A percentile compares a stretch with the other conserved stretches of the same genome.
phyloP scores from a whole-genome alignment of 768 basidiomycete species.

The Kwoniella mangroviensis region DNA sequence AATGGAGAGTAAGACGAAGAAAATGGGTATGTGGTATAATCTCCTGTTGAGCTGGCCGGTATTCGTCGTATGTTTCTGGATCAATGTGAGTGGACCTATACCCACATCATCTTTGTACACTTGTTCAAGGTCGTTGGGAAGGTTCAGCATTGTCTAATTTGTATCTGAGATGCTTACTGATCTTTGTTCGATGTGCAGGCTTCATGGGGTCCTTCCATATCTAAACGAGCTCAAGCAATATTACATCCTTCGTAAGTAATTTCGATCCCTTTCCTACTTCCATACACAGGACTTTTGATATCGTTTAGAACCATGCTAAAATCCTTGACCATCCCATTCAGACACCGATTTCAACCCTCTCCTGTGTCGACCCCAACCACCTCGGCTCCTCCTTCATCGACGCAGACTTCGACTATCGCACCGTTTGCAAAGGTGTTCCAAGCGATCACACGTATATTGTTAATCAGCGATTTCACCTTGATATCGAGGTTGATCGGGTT shows the following conservation, averaged over 20 bases:
- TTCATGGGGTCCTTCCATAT: conserved; percentile 52
- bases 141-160: not conserved
- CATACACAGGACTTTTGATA: too few relatives aligned
- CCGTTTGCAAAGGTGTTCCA: conserved; percentile 32
- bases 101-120: not conserved
- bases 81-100: conserved; percentile 44
- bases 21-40: conserved; percentile 53
- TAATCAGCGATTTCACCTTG: conserved; percentile 55
- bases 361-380: conserved; percentile 27
- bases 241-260: conserved; percentile 50
- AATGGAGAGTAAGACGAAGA: conserved; percentile 32
- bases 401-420: conserved; percentile 9
- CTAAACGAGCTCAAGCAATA: conserved; percentile 47
- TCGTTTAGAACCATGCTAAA: too few relatives aligned
- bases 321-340: too few relatives aligned
- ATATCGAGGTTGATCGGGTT: conserved; percentile 47
- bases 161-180: not conserved
- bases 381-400: conserved; percentile 23
- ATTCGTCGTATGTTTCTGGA: conserved; percentile 54
- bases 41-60: conserved; percentile 54
- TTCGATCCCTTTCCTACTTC: too few relatives aligned
- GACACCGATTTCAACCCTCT: conserved; percentile 47
- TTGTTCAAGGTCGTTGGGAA: not conserved
- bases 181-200: conserved; percentile 17
- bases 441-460: conserved; percentile 37